Conservation (phyloP, 495 filamentous ascomycete genomes). For the Tuber magnatum region DNA sequence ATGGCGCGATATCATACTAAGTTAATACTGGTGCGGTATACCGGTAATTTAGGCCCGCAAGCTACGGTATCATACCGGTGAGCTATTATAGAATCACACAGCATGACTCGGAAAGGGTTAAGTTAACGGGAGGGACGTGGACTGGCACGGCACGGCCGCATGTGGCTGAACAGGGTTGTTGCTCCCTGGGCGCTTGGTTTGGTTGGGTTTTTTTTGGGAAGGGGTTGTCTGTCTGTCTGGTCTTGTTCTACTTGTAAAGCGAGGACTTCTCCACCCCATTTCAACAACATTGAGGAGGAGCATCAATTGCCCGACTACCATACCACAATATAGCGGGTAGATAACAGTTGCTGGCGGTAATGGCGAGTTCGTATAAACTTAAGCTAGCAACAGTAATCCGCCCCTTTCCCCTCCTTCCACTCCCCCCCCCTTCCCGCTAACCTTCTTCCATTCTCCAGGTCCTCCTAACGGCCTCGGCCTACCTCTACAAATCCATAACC, state of each 20-base stretch:
- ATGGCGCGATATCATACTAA: too few species aligned
- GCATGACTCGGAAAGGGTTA: background rate
- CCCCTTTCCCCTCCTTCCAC: background rate
- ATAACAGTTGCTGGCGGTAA: background rate
- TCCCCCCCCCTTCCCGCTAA: background rate
- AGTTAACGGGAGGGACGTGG: too few species aligned
- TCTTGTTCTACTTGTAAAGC: too few species aligned
- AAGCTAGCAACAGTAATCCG: background rate
- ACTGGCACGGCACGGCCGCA: too few species aligned
- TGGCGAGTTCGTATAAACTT: background rate
- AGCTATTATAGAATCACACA: too few species aligned
- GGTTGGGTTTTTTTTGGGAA: too few species aligned
- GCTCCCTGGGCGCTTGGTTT: background rate
- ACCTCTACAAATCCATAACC: conserved; percentile 32
- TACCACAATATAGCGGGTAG: background rate
- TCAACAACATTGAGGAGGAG: background rate
- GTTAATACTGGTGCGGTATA: too few species aligned
- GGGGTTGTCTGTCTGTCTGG: too few species aligned
- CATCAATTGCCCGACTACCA: background rate
- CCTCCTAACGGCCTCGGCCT: conserved; percentile 43
- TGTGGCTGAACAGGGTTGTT: background rate
- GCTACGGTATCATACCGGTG: too few species aligned
- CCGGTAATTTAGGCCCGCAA: too few species aligned
- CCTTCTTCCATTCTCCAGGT: conserved; percentile 36
- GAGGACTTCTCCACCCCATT: background rate